Percentiles rank a stretch among this genome's conserved stretches.
These are phyloP conservation scores for Trametes elegans DNA, from an alignment of 768 basidiomycete species.

Conservation along the genomic window DNA sequence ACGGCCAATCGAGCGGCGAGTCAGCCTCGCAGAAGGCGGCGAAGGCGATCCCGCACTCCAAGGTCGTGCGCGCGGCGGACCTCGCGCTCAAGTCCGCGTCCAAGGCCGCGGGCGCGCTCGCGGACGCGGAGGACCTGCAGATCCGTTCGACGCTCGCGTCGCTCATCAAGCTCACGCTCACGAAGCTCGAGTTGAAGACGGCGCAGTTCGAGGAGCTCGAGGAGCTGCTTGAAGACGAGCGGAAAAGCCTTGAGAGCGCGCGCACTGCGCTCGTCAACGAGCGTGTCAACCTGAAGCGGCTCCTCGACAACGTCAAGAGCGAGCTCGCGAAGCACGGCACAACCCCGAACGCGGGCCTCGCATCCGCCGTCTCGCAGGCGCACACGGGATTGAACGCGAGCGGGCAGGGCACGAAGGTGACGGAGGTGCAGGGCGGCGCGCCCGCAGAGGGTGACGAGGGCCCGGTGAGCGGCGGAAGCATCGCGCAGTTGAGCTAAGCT, in stretches of 20 bases:
- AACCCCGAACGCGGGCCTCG: slow-evolving; percentile 20
- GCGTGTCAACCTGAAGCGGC: slow-evolving; percentile 65
- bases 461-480: slow-evolving; percentile 49
- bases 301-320: slow-evolving; percentile 62
- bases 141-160: slow-evolving; percentile 77
- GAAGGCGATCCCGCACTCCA: slow-evolving; percentile 59
- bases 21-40: slow-evolving; percentile 35
- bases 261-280: slow-evolving; percentile 80
- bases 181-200: slow-evolving; percentile 94
- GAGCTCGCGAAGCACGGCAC: slow-evolving; percentile 57
- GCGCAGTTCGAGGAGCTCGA: slow-evolving; percentile 93
- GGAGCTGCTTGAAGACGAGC: slow-evolving; percentile 87
- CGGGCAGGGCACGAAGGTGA: slow-evolving; percentile 57
- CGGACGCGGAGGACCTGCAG: slow-evolving; percentile 77
- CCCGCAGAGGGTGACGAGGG: slow-evolving; percentile 51
- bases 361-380: slow-evolving; percentile 33
- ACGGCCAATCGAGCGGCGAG: slow-evolving; percentile 28
- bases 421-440: slow-evolving; percentile 47
- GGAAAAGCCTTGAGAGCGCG: slow-evolving; percentile 78
- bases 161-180: slow-evolving; percentile 80
- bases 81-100: slow-evolving; percentile 90
- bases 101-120: slow-evolving; percentile 77
- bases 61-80: slow-evolving; percentile 77
- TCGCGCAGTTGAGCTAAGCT: slow-evolving; percentile 17
- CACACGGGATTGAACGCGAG: slow-evolving; percentile 49